These are phyloP conservation scores for Boechera stricta DNA, from an alignment of 345 rosid genomes.

Conservation along the genomic window DNA sequence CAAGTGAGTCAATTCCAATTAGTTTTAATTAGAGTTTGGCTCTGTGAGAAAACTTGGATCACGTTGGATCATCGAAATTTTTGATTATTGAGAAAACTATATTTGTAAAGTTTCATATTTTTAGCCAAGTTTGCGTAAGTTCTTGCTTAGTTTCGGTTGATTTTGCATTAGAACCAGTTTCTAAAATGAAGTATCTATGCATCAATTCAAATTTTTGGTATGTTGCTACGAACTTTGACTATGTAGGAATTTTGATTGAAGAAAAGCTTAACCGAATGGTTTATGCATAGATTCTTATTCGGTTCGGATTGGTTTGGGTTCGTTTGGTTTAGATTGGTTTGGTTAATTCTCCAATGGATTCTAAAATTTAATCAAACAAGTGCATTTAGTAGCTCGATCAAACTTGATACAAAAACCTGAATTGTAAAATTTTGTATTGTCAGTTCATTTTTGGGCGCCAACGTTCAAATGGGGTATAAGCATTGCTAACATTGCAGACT, in stretches of 20 bases:
- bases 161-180: neutral
- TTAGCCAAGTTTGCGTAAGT: neutral
- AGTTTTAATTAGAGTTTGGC: neutral
- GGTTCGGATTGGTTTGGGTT: neutral
- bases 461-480: constrained; percentile 60
- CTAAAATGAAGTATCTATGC: neutral
- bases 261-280: neutral
- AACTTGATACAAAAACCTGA: neutral
- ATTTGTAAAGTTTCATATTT: neutral
- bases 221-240: neutral
- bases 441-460: constrained; percentile 79
- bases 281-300: neutral
- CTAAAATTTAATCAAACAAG: neutral
- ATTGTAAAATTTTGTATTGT: neutral
- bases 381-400: neutral
- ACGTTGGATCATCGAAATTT: neutral
- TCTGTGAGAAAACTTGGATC: constrained; percentile 4
- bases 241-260: neutral
- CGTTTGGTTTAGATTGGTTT: neutral
- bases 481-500: constrained; percentile 58
- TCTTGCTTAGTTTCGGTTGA: neutral
- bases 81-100: neutral
- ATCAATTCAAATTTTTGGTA: neutral
- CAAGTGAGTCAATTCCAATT: constrained; percentile 59
- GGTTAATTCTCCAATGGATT: neutral